Percentiles rank a stretch among this genome's conserved stretches.
Evolutionary conservation across 2,329 filamentous ascomycete species (phyloP).

Genomic region (Aspergillus arachidicola): DNA sequence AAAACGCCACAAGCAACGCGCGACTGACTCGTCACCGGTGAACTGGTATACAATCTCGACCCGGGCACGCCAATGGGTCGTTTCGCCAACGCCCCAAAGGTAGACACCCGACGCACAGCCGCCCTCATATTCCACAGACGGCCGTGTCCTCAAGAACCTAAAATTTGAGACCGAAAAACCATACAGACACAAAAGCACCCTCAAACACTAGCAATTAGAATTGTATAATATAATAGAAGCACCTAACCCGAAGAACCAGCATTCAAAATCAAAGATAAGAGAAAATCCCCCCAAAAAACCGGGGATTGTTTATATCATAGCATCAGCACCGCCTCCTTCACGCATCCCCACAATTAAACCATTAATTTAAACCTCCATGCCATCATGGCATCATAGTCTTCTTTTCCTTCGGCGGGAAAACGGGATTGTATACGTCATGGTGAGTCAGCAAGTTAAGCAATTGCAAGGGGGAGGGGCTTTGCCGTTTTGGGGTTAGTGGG

Average conservation of each 20-base stretch:
- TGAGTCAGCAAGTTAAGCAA: constrained; percentile 11
- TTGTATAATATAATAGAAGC: not conserved
- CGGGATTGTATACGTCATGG: constrained; percentile 13
- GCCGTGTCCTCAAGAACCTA: not conserved
- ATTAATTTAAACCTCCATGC: not conserved
- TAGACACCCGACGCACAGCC: not conserved
- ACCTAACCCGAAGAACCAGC: not conserved
- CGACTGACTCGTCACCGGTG: not conserved
- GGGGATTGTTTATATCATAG: not conserved
- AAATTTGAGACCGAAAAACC: not conserved
- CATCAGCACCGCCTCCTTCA: not conserved
- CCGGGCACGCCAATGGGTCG: not conserved
- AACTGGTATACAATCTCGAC: not conserved
- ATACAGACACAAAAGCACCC: not conserved
- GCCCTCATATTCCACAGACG: not conserved
- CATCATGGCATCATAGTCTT: not conserved
- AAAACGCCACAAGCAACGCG: not conserved
- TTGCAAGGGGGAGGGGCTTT: not conserved
- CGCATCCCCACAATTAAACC: not conserved
- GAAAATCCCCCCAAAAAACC: no score
- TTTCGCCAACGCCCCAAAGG: not conserved
- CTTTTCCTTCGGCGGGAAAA: not conserved
- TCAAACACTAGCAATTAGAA: not conserved
- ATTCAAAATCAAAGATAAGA: not conserved
- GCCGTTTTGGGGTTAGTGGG: not conserved